Conservation (phyloP, 2,329 filamentous ascomycete genomes). For the Karstenula rhodostoma region DNA sequence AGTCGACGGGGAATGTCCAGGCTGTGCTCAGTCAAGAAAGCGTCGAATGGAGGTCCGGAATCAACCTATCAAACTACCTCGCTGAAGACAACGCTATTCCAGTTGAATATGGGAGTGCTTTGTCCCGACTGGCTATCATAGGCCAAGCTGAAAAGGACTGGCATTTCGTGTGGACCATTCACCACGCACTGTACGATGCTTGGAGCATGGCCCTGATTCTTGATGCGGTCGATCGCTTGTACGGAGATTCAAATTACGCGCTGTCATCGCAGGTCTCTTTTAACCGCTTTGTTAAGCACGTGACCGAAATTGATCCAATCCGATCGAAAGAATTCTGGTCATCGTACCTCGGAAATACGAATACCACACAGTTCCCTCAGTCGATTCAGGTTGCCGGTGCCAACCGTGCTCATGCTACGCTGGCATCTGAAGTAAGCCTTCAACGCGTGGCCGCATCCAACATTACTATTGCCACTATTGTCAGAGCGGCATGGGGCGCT, state of each 20-base stretch:
- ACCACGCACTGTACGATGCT: slow-evolving; percentile 8
- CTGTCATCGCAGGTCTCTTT: background rate
- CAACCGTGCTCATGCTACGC: background rate
- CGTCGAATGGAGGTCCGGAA: slow-evolving; percentile 7
- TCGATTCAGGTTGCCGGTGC: background rate
- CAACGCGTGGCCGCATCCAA: slow-evolving; percentile 1
- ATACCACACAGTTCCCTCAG: background rate
- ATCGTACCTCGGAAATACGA: background rate
- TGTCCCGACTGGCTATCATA: slow-evolving; percentile 13
- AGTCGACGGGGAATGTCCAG: slow-evolving; percentile 5
- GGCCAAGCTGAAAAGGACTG: background rate
- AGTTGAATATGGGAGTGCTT: slow-evolving; percentile 3
- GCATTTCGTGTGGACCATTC: slow-evolving; percentile 7
- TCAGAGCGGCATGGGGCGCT: slow-evolving; percentile 37
- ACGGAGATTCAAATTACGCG: background rate
- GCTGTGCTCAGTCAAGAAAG: slow-evolving; percentile 10
- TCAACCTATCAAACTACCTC: slow-evolving; percentile 1
- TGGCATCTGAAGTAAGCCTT: background rate
- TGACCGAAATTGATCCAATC: background rate
- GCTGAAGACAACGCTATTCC: slow-evolving; percentile 1
- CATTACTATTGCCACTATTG: slow-evolving; percentile 23
- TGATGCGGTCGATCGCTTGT: background rate
- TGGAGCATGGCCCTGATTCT: slow-evolving; percentile 4
- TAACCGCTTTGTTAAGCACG: background rate
- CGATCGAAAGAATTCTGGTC: slow-evolving; percentile 1